A percentile compares a stretch with the other conserved stretches of the same genome.
Evolutionary conservation across 139 green algal genomes (phyloP).

Genomic region (Coccomyxa sp.): DNA sequence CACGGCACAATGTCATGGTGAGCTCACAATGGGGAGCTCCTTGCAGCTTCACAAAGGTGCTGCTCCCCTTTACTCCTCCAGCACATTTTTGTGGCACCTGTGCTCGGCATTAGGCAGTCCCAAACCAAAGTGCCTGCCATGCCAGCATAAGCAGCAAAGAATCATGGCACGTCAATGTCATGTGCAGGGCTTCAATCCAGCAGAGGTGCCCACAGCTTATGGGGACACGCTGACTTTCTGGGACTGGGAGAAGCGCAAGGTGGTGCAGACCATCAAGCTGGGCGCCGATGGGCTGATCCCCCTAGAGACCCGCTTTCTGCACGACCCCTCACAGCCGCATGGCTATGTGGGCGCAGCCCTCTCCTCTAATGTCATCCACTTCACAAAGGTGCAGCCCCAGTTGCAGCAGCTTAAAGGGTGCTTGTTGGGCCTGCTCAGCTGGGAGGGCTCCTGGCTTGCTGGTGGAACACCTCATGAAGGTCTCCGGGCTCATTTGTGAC

Average conservation of each 20-base stretch:
- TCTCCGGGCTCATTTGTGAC: too few relatives aligned
- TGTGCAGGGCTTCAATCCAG: constrained; percentile 67
- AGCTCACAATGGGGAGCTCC: constrained; percentile 66
- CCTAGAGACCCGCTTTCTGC: constrained; percentile 77
- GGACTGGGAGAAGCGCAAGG: constrained; percentile 57
- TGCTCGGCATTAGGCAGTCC: neutral
- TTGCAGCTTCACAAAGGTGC: constrained; percentile 56
- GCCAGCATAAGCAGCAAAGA: neutral
- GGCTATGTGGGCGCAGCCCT: constrained; percentile 73
- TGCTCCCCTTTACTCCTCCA: neutral
- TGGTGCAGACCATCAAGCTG: constrained; percentile 64
- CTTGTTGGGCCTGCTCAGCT: neutral
- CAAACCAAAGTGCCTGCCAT: neutral
- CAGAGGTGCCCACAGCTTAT: constrained; percentile 46
- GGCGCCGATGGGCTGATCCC: constrained; percentile 69
- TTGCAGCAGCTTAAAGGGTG: neutral
- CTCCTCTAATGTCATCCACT: constrained; percentile 68
- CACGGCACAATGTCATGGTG: constrained; percentile 75
- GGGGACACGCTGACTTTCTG: constrained; percentile 66
- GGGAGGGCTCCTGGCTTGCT: too few relatives aligned
- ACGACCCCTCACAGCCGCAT: constrained; percentile 59
- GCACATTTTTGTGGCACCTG: neutral
- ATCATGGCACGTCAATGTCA: neutral
- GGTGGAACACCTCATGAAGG: neutral
- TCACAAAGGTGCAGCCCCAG: constrained; percentile 37